Evolutionary conservation across 805 yeast genomes (phyloP), one percentile per base, ranked within the genome.

Genomic region (Clavispora phyllophila): DNA sequence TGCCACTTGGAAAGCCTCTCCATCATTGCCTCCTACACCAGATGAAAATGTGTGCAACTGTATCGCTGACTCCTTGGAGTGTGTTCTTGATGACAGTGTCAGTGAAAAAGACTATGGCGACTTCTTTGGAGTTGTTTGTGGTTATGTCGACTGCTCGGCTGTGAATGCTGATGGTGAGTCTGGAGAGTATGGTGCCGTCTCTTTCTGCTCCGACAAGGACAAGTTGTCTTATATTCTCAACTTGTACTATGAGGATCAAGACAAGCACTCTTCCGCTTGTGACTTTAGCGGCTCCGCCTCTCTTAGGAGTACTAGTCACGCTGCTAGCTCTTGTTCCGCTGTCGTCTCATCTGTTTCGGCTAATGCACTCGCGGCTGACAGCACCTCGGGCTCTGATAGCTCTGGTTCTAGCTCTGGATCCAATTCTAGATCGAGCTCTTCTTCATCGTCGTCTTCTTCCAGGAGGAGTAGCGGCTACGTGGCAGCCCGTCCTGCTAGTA

Each of bases 1-100:
- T 43, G 28, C 62, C 9, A 55, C 76, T 62, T 85, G 93, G 93
- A 64, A 65, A 44, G 93, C 89, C 43, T 61, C 80, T 25, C 72
- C 82, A n/a, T 63, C 57, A 25, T 72, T 85, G 58, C 95, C 95
- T 56, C 95, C 93, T 63, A 81, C 88, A 41, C 95, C 95, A 50
- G 75, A 84, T 56, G 60, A 73, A 39, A 72, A 61, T 36, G 69
- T 76, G 43, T 85, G 93, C 73, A 67, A 73, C 46, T 85, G 95
- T 72, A 70, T 83, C 69, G 57, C 72, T 27, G 53, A 55, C 22
- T 65, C 88, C 10, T 68, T 75, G 51, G 41, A 62, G 18, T 85
- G 95, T 77, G 84, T 82, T 48, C 76, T 85, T 43, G 50, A 67
- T 27, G 77, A 69, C 47, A 70, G 66, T 49, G 85, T 83, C 45